Evolutionary conservation across 2,329 filamentous ascomycete species (phyloP), one percentile per base, ranked within the genome.

Genomic region (Corynespora cassiicola): DNA sequence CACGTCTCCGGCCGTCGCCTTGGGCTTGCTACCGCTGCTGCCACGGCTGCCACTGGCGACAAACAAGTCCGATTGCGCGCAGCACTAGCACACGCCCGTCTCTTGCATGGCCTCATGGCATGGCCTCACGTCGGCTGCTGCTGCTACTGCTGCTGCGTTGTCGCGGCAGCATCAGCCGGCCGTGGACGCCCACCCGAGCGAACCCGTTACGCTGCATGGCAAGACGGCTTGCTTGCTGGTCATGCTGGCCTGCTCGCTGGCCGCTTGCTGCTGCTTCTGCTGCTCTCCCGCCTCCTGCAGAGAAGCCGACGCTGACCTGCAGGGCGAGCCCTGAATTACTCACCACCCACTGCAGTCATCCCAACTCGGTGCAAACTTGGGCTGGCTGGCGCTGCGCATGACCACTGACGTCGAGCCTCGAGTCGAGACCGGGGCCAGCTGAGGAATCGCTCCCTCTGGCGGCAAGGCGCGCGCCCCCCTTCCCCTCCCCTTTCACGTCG

Each of bases 121-220:
- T n/a, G 8, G 15, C 8, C 8, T 7, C 26, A 28, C 7, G n/a
- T n/a, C n/a, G n/a, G n/a, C n/a, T n/a, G n/a, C n/a, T n/a, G n/a
- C n/a, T n/a, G n/a, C n/a, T n/a, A 9, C 14, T n/a, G n/a, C n/a
- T n/a, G n/a, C n/a, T n/a, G n/a, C n/a, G n/a, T n/a, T n/a, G n/a
- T n/a, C n/a, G n/a, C n/a, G n/a, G 53, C 52, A 65, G 41, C 39
- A 51, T 43, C 53, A 52, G 35, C 56, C 57, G 54, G 35, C 36
- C n/a, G n/a, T n/a, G n/a, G n/a, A n/a, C n/a, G n/a, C n/a, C n/a
- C n/a, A n/a, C n/a, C 36, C 45, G 36, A 41, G 42, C 30, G 33
- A 57, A 44, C 49, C 39, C 32, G 52, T 57, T 57, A 54, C 54
- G 39, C 53, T 54, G 52, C 57, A 39, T 51, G 37, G 51, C 55